A percentile compares a stretch with the other conserved stretches of the same genome.
These are phyloP conservation scores for Angomonas ambiguus DNA, from an alignment of 208 protist genomes.

Conservation along the genomic window DNA sequence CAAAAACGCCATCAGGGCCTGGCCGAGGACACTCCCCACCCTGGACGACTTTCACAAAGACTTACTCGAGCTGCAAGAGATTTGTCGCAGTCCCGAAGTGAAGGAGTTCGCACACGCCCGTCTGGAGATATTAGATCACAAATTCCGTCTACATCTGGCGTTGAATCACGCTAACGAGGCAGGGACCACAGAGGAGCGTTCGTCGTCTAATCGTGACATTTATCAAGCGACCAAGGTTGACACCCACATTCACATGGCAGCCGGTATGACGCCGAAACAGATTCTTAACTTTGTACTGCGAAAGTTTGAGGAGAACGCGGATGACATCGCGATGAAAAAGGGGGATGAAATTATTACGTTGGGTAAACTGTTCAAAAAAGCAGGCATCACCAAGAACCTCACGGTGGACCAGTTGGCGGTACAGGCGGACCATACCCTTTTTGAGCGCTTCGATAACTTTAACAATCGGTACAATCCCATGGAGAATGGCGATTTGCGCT, in stretches of 20 bases:
- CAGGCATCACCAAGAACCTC: constrained; percentile 86
- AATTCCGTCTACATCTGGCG: constrained; percentile 91
- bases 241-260: constrained; percentile 96
- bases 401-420: constrained; percentile 96
- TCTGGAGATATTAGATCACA: constrained; percentile 90
- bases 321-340: constrained; percentile 92
- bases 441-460: constrained; percentile 99
- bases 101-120: constrained; percentile 92
- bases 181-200: constrained; percentile 77
- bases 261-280: constrained; percentile 93
- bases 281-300: constrained; percentile 93
- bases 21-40: constrained; percentile 79
- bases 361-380: constrained; percentile 79
- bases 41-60: constrained; percentile 71
- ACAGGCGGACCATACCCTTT: constrained; percentile 94
- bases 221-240: constrained; percentile 96
- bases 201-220: constrained; percentile 91
- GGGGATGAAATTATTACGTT: constrained; percentile 82
- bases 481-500: constrained; percentile 91
- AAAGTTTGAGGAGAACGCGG: constrained; percentile 85
- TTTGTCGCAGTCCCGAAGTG: constrained; percentile 68
- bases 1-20: constrained; percentile 68
- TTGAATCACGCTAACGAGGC: constrained; percentile 92
- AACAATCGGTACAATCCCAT: constrained; percentile 99
- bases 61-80: constrained; percentile 63